phyloP scores from a whole-genome alignment of 768 basidiomycete species.

The Crepidotus variabilis region DNA sequence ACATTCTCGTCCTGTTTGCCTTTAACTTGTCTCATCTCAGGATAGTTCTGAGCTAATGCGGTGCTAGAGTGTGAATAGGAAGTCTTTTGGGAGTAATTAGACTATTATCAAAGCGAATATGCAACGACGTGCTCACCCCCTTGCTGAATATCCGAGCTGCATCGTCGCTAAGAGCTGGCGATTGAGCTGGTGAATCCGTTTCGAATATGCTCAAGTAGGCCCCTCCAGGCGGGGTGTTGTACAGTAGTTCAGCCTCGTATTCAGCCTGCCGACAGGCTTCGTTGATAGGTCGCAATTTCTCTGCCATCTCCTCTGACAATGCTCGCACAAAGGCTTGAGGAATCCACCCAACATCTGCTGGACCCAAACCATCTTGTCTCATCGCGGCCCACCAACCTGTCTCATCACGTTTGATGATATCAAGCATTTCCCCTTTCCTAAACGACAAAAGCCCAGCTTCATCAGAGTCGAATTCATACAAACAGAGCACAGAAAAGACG shows the following conservation, averaged over 20 bases:
- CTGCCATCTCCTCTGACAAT: conserved; percentile 47
- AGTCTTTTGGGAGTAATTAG: background rate
- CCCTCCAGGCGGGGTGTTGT: conserved; percentile 33
- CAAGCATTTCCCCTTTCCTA: conserved; percentile 61
- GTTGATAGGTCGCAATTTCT: conserved; percentile 39
- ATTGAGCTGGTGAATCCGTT: conserved; percentile 10
- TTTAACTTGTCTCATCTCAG: conserved; percentile 3
- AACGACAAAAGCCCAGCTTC: conserved; percentile 64
- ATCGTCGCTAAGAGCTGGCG: conserved; percentile 10
- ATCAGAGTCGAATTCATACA: conserved; percentile 63
- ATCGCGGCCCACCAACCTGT: conserved; percentile 85
- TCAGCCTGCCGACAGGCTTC: conserved; percentile 43
- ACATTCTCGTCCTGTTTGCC: conserved; percentile 2
- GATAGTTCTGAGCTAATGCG: conserved; percentile 6
- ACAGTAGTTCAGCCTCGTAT: conserved; percentile 43
- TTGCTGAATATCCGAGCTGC: background rate
- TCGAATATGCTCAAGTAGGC: conserved; percentile 3
- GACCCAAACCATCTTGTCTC: conserved; percentile 38
- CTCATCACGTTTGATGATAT: conserved; percentile 63
- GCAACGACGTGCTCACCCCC: conserved; percentile 1
- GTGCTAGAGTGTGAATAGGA: background rate
- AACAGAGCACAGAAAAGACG: conserved; percentile 50
- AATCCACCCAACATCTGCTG: conserved; percentile 66
- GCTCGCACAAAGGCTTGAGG: conserved; percentile 66
- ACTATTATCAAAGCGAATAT: background rate